Conservation (phyloP, 768 basidiomycete genomes). For the Lyophyllum atratum region DNA sequence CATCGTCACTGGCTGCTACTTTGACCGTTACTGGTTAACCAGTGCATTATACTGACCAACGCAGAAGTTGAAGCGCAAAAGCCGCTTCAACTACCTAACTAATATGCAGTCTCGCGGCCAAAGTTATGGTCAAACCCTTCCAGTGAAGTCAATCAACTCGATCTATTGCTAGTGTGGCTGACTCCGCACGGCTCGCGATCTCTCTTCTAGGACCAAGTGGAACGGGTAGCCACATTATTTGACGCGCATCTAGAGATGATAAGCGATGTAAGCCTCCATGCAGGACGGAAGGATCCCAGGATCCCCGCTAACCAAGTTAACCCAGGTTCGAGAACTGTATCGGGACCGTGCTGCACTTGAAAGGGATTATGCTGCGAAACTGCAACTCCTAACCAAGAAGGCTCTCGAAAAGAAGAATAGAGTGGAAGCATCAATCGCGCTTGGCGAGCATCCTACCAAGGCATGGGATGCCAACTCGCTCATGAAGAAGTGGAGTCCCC, state of each 20-base stretch:
- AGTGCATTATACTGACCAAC: no score
- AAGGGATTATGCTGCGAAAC: conserved; percentile 75
- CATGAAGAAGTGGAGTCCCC: conserved; percentile 51
- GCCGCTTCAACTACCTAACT: background rate
- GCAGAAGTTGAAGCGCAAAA: background rate
- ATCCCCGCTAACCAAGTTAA: background rate
- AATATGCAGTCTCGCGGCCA: conserved; percentile 22
- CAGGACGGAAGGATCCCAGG: background rate
- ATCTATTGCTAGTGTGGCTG: conserved; percentile 5
- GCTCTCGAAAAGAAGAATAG: conserved; percentile 72
- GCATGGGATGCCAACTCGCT: conserved; percentile 53
- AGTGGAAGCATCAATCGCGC: conserved; percentile 50
- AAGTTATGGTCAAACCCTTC: conserved; percentile 54
- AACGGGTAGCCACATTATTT: conserved; percentile 56
- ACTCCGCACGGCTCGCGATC: conserved; percentile 7
- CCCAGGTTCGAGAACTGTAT: conserved; percentile 74
- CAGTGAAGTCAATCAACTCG: conserved; percentile 38
- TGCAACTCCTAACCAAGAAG: conserved; percentile 66
- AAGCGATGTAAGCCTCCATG: conserved; percentile 51
- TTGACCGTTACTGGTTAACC: no score
- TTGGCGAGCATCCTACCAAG: conserved; percentile 73
- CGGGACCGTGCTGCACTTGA: conserved; percentile 67
- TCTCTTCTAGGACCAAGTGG: conserved; percentile 66
- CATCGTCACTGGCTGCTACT: no score
- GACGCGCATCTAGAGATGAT: conserved; percentile 68